phyloP scores from a whole-genome alignment of 2,329 filamentous ascomycete genomes.

The Scedosporium aurantiacum region DNA sequence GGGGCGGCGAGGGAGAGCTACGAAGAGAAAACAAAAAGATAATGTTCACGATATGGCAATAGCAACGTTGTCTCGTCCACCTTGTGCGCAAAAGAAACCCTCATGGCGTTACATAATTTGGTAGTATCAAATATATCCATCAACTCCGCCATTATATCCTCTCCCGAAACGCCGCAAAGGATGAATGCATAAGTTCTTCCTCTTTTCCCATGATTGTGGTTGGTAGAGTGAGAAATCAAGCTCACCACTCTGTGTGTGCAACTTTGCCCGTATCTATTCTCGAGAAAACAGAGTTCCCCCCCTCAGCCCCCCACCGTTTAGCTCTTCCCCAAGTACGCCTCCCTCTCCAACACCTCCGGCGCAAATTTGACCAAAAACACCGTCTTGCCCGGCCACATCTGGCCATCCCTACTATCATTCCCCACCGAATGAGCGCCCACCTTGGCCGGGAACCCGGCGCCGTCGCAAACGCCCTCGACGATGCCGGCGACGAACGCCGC shows the following conservation, averaged over 20 bases:
- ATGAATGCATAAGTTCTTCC: constrained; percentile 14
- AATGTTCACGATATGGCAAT: not conserved
- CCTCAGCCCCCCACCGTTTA: constrained; percentile 8
- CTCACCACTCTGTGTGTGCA: too few species aligned
- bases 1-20: not conserved
- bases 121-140: constrained; percentile 1
- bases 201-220: too few species aligned
- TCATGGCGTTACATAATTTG: not conserved
- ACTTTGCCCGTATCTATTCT: too few species aligned
- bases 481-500: constrained; percentile 92
- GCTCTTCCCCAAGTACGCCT: constrained; percentile 63
- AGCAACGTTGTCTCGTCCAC: not conserved
- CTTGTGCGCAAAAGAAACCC: not conserved
- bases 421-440: constrained; percentile 78
- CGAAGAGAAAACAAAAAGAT: not conserved
- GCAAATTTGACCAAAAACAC: constrained; percentile 93
- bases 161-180: constrained; percentile 9
- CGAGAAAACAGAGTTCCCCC: constrained; percentile 8
- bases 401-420: constrained; percentile 43
- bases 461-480: constrained; percentile 91
- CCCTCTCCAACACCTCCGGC: constrained; percentile 81
- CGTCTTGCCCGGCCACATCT: constrained; percentile 93
- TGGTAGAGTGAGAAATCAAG: too few species aligned
- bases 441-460: constrained; percentile 75
- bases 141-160: not conserved